Percentiles rank a stretch among this genome's conserved stretches.
These are phyloP conservation scores for Aquilaria sinensis DNA, from an alignment of 345 rosid species.

Conservation along the genomic window DNA sequence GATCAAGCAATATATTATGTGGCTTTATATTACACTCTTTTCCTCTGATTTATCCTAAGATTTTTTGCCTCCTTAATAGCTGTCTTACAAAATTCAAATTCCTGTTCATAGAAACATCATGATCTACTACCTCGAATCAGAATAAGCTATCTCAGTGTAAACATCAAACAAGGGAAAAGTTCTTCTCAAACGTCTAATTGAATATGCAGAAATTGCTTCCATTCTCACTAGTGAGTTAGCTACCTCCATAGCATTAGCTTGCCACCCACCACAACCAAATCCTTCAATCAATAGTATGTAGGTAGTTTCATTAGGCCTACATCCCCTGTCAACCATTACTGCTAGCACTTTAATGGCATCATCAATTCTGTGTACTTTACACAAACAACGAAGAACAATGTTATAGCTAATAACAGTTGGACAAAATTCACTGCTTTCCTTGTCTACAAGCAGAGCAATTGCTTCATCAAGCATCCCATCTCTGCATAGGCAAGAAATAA, in stretches of 20 bases:
- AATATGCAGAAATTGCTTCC: conserved; percentile 47
- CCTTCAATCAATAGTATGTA: conserved; percentile 66
- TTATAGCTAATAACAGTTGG: conserved; percentile 71
- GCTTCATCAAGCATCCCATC: conserved; percentile 87
- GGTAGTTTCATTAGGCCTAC: conserved; percentile 79
- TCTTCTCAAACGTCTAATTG: conserved; percentile 47
- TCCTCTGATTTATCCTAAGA: no score
- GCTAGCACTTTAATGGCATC: conserved; percentile 63
- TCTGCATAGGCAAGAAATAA: conserved; percentile 76
- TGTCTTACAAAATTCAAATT: no score
- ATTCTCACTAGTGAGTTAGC: conserved; percentile 42
- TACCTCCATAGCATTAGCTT: conserved; percentile 68
- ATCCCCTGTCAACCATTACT: conserved; percentile 55
- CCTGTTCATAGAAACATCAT: no score
- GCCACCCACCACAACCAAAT: conserved; percentile 65
- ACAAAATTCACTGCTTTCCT: conserved; percentile 45
- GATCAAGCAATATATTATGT: conserved; percentile 29
- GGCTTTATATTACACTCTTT: conserved; percentile 36
- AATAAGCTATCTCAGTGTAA: conserved; percentile 31
- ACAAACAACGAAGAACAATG: conserved; percentile 60
- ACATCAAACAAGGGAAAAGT: conserved; percentile 45
- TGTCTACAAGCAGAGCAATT: conserved; percentile 53
- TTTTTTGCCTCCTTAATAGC: no score
- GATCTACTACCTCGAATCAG: conserved; percentile 22
- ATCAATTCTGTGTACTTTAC: conserved; percentile 55